Conservation (phyloP, 305 asterid genomes). For the Stenogyne calaminthoides region DNA sequence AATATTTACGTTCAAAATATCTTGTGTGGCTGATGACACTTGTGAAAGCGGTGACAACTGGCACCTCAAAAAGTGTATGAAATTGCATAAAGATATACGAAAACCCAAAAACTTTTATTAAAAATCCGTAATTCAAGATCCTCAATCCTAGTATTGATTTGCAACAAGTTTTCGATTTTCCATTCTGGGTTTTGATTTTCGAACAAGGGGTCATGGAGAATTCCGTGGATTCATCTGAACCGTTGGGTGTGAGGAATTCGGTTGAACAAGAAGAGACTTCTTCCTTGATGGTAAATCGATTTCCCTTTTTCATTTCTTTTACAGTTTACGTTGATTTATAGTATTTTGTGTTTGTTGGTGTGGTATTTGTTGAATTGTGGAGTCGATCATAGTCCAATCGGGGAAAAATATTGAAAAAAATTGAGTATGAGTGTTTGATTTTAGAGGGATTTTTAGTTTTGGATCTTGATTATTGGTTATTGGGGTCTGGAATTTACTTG, state of each 20-base stretch:
- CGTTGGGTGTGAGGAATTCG: constrained; percentile 22
- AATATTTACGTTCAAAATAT: neutral
- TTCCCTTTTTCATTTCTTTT: neutral
- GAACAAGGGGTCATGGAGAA: constrained; percentile 26
- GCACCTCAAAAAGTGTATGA: constrained; percentile 14
- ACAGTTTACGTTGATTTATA: neutral
- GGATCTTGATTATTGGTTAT: neutral
- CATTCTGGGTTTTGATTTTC: neutral
- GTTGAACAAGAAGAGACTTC: constrained; percentile 46
- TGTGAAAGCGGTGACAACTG: constrained; percentile 48
- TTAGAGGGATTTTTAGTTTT: neutral
- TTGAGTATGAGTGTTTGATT: neutral
- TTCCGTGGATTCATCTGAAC: constrained; percentile 32
- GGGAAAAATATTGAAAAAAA: neutral
- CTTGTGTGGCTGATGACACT: constrained; percentile 38
- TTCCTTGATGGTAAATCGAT: constrained; percentile 39
- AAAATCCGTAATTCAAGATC: neutral
- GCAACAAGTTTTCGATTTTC: neutral
- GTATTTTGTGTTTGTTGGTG: neutral
- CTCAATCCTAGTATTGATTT: neutral
- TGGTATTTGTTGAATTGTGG: neutral
- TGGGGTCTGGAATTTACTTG: neutral
- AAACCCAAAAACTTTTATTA: neutral
- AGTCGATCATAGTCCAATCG: neutral
- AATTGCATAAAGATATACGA: neutral